phyloP scores from a whole-genome alignment of 768 basidiomycete species.

The Mycena chlorophos region DNA sequence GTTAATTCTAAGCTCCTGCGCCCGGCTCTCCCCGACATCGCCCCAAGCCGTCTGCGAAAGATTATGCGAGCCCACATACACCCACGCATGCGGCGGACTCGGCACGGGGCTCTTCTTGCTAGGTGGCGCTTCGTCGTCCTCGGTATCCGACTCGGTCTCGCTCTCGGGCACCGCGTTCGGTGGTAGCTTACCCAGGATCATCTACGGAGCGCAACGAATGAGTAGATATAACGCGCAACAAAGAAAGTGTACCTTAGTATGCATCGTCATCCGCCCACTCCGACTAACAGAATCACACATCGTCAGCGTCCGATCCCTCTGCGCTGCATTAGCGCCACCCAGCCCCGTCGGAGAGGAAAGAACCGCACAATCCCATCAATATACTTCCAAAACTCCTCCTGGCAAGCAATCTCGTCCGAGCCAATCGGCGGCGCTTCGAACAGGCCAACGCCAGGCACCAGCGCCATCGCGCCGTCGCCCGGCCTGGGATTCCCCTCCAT shows the following conservation, averaged over 20 bases:
- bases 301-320: background rate
- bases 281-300: background rate
- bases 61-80: background rate
- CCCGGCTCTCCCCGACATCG: background rate
- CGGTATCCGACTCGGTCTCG: background rate
- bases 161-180: background rate
- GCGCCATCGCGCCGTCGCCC: too few relatives aligned
- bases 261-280: background rate
- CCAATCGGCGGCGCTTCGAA: background rate
- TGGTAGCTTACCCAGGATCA: background rate
- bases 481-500: background rate
- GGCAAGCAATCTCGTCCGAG: background rate
- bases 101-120: background rate
- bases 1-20: background rate
- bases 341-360: background rate
- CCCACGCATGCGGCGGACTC: background rate
- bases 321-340: background rate
- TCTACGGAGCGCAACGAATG: background rate
- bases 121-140: background rate
- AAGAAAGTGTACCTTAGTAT: background rate
- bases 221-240: background rate
- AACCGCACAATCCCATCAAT: background rate
- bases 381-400: background rate
- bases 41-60: background rate
- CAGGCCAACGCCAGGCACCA: too few relatives aligned